Base-by-base conservation (phyloP, 805 yeast genomes). In the Zygosaccharomyces bailii region DNA sequence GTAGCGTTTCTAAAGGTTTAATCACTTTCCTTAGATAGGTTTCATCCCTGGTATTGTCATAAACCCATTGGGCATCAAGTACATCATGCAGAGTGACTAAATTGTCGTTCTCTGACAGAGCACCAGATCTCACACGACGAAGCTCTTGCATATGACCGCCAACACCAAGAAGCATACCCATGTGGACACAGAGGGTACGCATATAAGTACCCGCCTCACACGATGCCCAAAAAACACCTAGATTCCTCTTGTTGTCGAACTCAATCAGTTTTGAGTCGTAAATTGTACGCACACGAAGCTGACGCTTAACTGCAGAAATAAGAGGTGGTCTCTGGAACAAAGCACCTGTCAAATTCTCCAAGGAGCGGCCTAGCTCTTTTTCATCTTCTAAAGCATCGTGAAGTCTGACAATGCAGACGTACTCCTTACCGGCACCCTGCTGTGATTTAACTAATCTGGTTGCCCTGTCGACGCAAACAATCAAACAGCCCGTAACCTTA, bases 71-170 rank as follows among this genome's bases (percentile, higher is more conserved):
- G 46, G 99, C 99, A 68, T 93, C 99, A 70, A 93, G 74, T 43
- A 93, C 93, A 72, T 93, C 99, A 72, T 93, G 99, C 63, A 93
- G 77, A 50, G 99, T 90, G 48, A 93, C 96, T 75, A 93, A 73
- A 69, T 84, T 83, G 65, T 93, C 97, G 60, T 75, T 77, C 72
- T 93, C 99, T 61, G 82, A 76, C 65, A 93, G 66, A 47, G 98
- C 97, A 67, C 99, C 99, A 39, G 96, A 86, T 74, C 99, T 83
- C 52, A 93, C 99, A 78, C 99, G 90, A 74, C 99, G 88, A 61
- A 93, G 83, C 74, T 93, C 99, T 79, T 93, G 99, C 99, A 93
- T 93, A 74, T 93, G 99, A 57, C 98, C 99, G 69, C 99, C 99
- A 57, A 89, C 97, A 61, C 98, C 97, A 55, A 93, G 77, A 49